These are phyloP conservation scores for Petasospora rhodanensis DNA, from an alignment of 1,139 yeast genomes.

Conservation along the genomic window DNA sequence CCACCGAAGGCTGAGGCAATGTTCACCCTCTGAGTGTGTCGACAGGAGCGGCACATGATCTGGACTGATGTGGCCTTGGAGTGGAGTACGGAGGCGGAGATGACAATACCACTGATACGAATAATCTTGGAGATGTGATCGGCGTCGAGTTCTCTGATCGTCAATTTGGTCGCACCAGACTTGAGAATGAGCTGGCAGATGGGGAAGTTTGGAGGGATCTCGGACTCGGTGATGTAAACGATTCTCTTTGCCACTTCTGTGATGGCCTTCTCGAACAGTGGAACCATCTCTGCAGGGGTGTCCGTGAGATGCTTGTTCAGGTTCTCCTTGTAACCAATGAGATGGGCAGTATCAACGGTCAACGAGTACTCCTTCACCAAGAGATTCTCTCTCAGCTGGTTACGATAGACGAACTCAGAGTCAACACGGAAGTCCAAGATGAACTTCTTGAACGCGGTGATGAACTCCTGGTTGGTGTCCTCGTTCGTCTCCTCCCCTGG, in stretches of 20 bases:
- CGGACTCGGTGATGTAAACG: constrained; percentile 23
- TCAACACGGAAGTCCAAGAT: constrained; percentile 82
- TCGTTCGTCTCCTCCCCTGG: constrained; percentile 72
- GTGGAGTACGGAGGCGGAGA: constrained; percentile 82
- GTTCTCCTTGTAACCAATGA: constrained; percentile 85
- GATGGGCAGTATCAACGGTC: constrained; percentile 77
- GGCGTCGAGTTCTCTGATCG: constrained; percentile 81
- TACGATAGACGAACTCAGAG: constrained; percentile 82
- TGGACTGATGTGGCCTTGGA: constrained; percentile 86
- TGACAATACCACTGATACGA: constrained; percentile 87
- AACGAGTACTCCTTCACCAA: constrained; percentile 71
- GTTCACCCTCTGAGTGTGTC: constrained; percentile 65
- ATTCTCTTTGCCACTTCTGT: constrained; percentile 76
- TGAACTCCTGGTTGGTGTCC: constrained; percentile 68
- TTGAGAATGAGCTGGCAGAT: constrained; percentile 76
- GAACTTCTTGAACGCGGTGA: constrained; percentile 76
- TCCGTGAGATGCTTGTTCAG: constrained; percentile 78
- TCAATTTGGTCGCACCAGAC: constrained; percentile 67
- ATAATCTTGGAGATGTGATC: constrained; percentile 87
- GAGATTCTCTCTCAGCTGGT: constrained; percentile 84
- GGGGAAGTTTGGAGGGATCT: constrained; percentile 58
- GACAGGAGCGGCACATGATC: constrained; percentile 83
- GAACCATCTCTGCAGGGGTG: constrained; percentile 86
- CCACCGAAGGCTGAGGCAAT: constrained; percentile 79
- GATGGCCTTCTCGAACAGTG: constrained; percentile 84